Base-by-base conservation (phyloP, 345 rosid genomes). In the Theobroma cacao region DNA sequence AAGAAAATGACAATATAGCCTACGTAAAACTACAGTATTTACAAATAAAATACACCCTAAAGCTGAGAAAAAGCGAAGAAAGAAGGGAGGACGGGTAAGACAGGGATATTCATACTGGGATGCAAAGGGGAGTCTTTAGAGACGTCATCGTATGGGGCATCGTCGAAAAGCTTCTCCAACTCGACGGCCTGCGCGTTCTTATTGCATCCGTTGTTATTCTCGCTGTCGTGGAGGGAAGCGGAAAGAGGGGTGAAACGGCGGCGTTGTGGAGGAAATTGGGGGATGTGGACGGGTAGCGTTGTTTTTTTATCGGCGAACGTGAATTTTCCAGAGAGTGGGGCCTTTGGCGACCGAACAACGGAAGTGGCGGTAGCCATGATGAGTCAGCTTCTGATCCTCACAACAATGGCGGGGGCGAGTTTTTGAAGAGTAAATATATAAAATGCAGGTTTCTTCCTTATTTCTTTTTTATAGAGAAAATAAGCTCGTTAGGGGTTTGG, bases 61-160 rank as follows among this genome's bases (percentile, higher is more conserved):
- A 34, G 3, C 17, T 31, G 20, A 34, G 17, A 67, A 53, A 55
- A 61, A 24, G 2, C 30, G 55, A 58, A 0, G 14, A 15, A 18
- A 33, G 56, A 59, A 64, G 28, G 14, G 5, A n/a, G 33, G 50
- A n/a, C 1, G 40, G 22, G n/a, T n/a, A n/a, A n/a, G 1, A 9
- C 20, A n/a, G 10, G 62, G 45, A 8, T 62, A 62, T 34, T 1
- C 88, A 15, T 90, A 93, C 98, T 89, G 5, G 97, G 97, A 72
- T 92, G 92, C 68, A 80, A 86, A 47, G 82, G 88, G 34, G 87
- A 76, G 10, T 88, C 90, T 70, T 48, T 80, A 3, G 79, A 24
- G 61, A 65, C 76, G 52, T 34, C 70, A 22, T 84, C 84, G 71
- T 61, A 63, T 1, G 83, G 63, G 11, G 73, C 34, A 7, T 85